Conservation (phyloP, 2,329 filamentous ascomycete species). For the Curvularia eragrostidis region DNA sequence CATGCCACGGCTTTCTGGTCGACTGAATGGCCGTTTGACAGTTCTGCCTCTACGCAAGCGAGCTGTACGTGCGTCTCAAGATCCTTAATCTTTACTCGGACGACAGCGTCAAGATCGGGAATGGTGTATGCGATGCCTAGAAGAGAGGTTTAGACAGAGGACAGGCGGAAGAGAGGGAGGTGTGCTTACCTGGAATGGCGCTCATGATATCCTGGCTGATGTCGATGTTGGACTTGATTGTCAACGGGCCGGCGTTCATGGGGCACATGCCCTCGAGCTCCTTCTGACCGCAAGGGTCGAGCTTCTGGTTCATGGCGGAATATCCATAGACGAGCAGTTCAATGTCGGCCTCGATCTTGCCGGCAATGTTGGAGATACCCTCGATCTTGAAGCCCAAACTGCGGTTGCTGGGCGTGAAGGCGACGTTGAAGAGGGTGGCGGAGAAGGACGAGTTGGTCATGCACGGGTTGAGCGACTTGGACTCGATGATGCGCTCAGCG, state of each 20-base stretch:
- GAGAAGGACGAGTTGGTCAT: conserved; percentile 86
- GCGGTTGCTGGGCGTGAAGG: conserved; percentile 77
- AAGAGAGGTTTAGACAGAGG: conserved; percentile 19
- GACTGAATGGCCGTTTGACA: conserved; percentile 93
- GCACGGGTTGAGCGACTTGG: conserved; percentile 84
- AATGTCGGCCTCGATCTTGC: conserved; percentile 80
- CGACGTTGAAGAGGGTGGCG: conserved; percentile 86
- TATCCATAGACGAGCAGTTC: conserved; percentile 84
- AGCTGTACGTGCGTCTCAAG: conserved; percentile 69
- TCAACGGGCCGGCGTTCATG: conserved; percentile 84
- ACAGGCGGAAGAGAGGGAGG: background rate
- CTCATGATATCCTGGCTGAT: conserved; percentile 64
- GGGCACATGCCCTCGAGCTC: conserved; percentile 79
- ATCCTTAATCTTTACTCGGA: conserved; percentile 80
- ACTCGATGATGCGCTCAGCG: conserved; percentile 69
- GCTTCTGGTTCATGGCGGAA: conserved; percentile 67
- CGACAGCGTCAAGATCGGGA: conserved; percentile 87
- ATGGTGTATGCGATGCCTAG: conserved; percentile 82
- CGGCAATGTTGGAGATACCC: conserved; percentile 82
- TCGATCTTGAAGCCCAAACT: conserved; percentile 76
- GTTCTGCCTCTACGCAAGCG: conserved; percentile 84
- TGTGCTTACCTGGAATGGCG: conserved; percentile 68
- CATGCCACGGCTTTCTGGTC: conserved; percentile 88
- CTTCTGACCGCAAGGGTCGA: conserved; percentile 77
- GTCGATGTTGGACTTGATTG: conserved; percentile 72